phyloP scores from a whole-genome alignment of 2,329 filamentous ascomycete species.

The Fusarium sacchari region DNA sequence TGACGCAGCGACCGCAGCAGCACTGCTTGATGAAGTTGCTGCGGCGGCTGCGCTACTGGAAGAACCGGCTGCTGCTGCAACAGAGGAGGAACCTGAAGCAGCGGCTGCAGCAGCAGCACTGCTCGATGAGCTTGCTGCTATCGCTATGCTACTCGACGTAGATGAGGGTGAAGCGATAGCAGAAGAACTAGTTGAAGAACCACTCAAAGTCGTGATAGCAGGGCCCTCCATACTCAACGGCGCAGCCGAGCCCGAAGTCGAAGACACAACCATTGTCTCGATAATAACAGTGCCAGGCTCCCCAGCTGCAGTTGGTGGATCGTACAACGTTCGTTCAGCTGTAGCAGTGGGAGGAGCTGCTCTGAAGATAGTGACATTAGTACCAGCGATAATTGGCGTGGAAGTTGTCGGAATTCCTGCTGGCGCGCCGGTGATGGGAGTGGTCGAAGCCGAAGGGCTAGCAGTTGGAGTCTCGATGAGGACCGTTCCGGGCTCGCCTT shows the following conservation, averaged over 20 bases:
- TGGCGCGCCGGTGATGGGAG: background rate
- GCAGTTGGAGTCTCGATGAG: conserved; percentile 11
- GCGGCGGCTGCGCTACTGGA: no score
- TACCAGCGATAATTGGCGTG: background rate
- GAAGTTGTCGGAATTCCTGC: background rate
- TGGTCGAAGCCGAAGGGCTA: background rate
- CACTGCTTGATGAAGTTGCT: background rate
- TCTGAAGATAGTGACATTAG: conserved; percentile 7
- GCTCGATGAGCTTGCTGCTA: background rate
- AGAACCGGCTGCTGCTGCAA: no score
- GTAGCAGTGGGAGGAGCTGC: conserved; percentile 2
- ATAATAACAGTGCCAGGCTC: conserved; percentile 24
- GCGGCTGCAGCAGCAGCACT: background rate
- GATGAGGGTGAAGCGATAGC: background rate
- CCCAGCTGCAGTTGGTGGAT: conserved; percentile 1
- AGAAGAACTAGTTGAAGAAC: background rate
- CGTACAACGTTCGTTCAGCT: conserved; percentile 4
- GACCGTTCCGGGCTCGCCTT: conserved; percentile 3
- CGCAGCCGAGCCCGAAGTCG: background rate
- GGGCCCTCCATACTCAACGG: background rate
- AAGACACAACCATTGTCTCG: background rate
- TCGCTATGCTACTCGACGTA: background rate
- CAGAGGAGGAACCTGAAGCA: no score
- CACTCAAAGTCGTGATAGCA: background rate
- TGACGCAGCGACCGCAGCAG: background rate